Base-by-base conservation (phyloP, 371 early-diverging fungal species). In the Coemansia sp. region DNA sequence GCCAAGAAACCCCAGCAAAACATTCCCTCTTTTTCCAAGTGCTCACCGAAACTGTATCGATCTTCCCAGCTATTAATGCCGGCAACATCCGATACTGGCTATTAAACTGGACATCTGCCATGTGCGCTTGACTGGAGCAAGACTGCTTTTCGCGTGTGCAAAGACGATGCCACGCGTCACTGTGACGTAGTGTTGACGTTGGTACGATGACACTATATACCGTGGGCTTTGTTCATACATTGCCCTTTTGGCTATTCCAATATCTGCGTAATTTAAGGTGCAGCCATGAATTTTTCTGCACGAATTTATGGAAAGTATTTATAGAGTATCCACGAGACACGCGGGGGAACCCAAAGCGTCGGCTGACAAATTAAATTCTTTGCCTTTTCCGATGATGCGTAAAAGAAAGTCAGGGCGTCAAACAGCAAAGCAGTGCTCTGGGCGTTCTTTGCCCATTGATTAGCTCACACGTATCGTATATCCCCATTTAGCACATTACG, bases 301-400 rank as follows among this genome's bases (percentile, higher is more conserved):
- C 36, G 36, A 32, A 32, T 32, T 32, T 32, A 32, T 32, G 36
- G 9, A 32, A 32, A 32, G 8, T 48, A 17, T 48, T 48, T 19
- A 11, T 44, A 44, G 44, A 46, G 46, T n/a, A 17, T 48, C 49
- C 49, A 48, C 49, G n/a, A 48, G 49, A 48, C 49, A 48, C 49
- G 49, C 49, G 49, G 49, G 8, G 19, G 49, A 24, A 4, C 17
- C 17, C 49, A 48, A 19, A 48, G 12, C 15, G 44, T 15, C 44
- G 12, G 44, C 44, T 44, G 44, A 44, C 44, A 44, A 44, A 44
- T 44, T 44, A 44, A 9, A 44, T 12, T 5, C 44, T n/a, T 44
- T 44, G 44, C 44, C 44, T 15, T 44, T 44, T 12, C 44, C n/a
- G 44, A n/a, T 44, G 44, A 44, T 3, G 44, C 44, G 15, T n/a